phyloP scores from a whole-genome alignment of 2,329 filamentous ascomycete genomes.

The Fusarium acutatum region DNA sequence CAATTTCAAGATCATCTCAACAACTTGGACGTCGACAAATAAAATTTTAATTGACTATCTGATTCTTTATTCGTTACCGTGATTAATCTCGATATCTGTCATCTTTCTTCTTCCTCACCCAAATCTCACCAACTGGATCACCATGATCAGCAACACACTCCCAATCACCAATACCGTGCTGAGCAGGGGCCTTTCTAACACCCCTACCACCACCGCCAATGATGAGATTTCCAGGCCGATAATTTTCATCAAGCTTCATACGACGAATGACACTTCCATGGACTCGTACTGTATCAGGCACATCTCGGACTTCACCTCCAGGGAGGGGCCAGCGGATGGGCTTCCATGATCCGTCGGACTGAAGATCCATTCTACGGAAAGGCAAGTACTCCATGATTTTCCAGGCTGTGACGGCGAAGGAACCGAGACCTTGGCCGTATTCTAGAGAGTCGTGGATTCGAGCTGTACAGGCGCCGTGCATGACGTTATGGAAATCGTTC shows the following conservation, averaged over 20 bases:
- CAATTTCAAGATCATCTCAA: neutral
- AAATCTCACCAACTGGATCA: constrained; percentile 74
- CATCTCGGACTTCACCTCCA: constrained; percentile 79
- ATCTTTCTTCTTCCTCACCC: constrained; percentile 55
- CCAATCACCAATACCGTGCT: constrained; percentile 78
- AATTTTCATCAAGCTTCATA: constrained; percentile 69
- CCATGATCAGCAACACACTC: constrained; percentile 69
- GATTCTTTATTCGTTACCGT: neutral
- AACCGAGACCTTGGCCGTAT: constrained; percentile 67
- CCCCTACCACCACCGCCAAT: constrained; percentile 81
- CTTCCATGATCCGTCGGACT: constrained; percentile 77
- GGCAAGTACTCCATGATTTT: constrained; percentile 84
- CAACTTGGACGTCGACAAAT: neutral
- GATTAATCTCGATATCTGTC: constrained; percentile 24
- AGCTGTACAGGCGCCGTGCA: constrained; percentile 64
- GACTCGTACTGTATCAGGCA: constrained; percentile 74
- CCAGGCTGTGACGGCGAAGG: constrained; percentile 70
- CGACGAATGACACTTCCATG: constrained; percentile 79
- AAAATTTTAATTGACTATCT: constrained; percentile 8
- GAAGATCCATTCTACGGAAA: constrained; percentile 82
- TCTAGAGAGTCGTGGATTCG: constrained; percentile 76
- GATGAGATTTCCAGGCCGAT: constrained; percentile 82
- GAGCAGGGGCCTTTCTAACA: constrained; percentile 65
- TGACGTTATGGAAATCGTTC: constrained; percentile 62
- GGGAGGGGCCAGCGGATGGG: constrained; percentile 84